Evolutionary conservation across 306 rosid species (phyloP), one percentile per base, ranked within the genome.

Genomic region (Pyrus betulifolia): DNA sequence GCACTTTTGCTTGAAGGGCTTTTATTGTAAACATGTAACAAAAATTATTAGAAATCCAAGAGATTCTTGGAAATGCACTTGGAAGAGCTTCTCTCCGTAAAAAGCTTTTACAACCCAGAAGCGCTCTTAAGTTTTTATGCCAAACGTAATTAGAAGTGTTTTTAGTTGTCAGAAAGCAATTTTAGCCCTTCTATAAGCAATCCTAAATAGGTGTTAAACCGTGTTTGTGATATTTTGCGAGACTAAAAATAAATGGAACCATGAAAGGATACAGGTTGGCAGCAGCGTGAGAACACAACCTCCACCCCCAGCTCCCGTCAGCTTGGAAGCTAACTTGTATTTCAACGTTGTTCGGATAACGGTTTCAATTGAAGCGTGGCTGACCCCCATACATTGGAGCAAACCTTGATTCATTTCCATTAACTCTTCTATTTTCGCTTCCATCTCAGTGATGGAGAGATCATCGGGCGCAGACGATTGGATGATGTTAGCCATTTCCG

Each of bases 251-350:
- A 54, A 74, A 33, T 69, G 66, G 57, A 64, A 62, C 64, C 45
- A 71, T 65, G 69, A 77, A 79, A 84, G 98, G 93, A 92, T 92
- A 95, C 99, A 80, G 79, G 83, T 90, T 21, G 97, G 99, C 89
- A 95, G 83, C 46, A 92, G 86, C 7, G 99, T 95, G 63, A 95
- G 90, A 88, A 95, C 99, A 85, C 99, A 95, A 74, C 99, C 99
- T 40, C 99, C 97, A 55, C 97, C 99, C 40, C 99, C 99, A 59
- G 97, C 99, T 84, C 99, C 99, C 12, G 99, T 95, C 82, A 95
- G 87, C 67, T 95, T 95, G 60, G 99, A 95, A 78, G 89, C 86
- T 65, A 95, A 78, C 86, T 85, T 86, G 88, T 92, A 95, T 77
- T 92, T 95, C 80, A 87, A 78, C 2, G 97, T 95, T 18, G 98